Evolutionary conservation across 2,329 filamentous ascomycete genomes (phyloP).

Genomic region (Botrytis cinerea): DNA sequence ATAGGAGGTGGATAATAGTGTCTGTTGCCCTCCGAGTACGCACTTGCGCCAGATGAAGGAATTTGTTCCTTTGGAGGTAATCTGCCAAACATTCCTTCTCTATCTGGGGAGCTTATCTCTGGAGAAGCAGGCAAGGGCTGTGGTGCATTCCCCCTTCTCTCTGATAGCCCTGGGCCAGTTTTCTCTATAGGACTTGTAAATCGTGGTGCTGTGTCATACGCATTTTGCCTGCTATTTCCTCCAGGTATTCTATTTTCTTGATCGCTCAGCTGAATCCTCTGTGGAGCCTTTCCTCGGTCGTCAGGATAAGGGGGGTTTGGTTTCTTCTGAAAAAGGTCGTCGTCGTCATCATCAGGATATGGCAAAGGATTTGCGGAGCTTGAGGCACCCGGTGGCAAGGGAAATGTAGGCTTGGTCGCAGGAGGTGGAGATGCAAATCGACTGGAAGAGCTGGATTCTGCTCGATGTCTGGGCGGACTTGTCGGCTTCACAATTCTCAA

Average conservation of each 20-base stretch:
- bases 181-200: slow-evolving; percentile 51
- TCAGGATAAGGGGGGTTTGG: slow-evolving; percentile 42
- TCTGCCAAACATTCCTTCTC: slow-evolving; percentile 74
- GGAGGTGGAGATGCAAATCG: slow-evolving; percentile 53
- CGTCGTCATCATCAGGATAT: slow-evolving; percentile 70
- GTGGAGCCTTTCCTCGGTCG: slow-evolving; percentile 33
- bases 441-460: slow-evolving; percentile 40
- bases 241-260: slow-evolving; percentile 31
- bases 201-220: slow-evolving; percentile 42
- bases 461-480: slow-evolving; percentile 55
- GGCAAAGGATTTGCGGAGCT: slow-evolving; percentile 68
- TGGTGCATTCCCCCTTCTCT: slow-evolving; percentile 78
- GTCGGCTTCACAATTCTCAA: slow-evolving; percentile 81
- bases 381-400: slow-evolving; percentile 66
- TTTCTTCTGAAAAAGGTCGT: slow-evolving; percentile 43
- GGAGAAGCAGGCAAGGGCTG: slow-evolving; percentile 82
- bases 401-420: slow-evolving; percentile 59
- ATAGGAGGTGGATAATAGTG: slow-evolving; percentile 61
- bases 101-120: slow-evolving; percentile 73
- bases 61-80: slow-evolving; percentile 44
- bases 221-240: slow-evolving; percentile 30
- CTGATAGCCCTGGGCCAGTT: slow-evolving; percentile 68
- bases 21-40: slow-evolving; percentile 34
- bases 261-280: slow-evolving; percentile 30
- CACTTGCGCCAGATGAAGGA: slow-evolving; percentile 26